Base-by-base conservation (phyloP, 2,329 filamentous ascomycete species). In the Whalleya microplaca region DNA sequence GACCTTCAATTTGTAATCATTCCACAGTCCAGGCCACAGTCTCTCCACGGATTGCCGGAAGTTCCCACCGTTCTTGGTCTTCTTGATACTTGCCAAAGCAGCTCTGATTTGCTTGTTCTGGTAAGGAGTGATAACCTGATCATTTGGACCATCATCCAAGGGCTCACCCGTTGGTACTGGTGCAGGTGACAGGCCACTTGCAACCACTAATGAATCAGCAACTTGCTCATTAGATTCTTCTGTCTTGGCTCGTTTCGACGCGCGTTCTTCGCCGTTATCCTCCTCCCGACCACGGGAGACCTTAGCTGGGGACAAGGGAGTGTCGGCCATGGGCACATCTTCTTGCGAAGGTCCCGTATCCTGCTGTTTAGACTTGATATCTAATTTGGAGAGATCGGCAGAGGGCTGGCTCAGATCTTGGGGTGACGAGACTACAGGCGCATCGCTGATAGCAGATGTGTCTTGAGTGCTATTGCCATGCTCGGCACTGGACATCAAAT, bases 31-130 rank as follows among this genome's bases (percentile, higher is more conserved):
- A 41, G 96, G 83, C 73, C 89, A 91, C 21, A 94, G 77, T 41
- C 82, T 84, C 70, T 91, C 83, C 7, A 98, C 95, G 0, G 95
- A 88, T 42, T 87, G 82, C 61, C 85, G 82, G 77, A 96, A 98
- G 52, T 88, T 84, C 6, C 77, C 76, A 1, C 94, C 91, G 57
- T 88, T 85, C 71, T 94, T 92, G 45, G 91, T 93, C 75, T 96
- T 95, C 77, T 96, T 96, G 54, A 94, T 81, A 50, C 88, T 87
- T 29, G 86, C 88, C 49, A 94, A 76, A 29, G 87, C 81, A 59
- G 86, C 84, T 32, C 87, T 64, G n/a, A 72, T 65, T 53, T 68
- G 66, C 50, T 60, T 69, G 55, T 65, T 70, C 43, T 74, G 70
- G 23, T 66, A 69, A 2, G 64, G 61, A 1, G 69, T 70, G 18